Evolutionary conservation across 2,329 filamentous ascomycete genomes (phyloP), one percentile per base, ranked within the genome.

Genomic region (Tothia fuscella): DNA sequence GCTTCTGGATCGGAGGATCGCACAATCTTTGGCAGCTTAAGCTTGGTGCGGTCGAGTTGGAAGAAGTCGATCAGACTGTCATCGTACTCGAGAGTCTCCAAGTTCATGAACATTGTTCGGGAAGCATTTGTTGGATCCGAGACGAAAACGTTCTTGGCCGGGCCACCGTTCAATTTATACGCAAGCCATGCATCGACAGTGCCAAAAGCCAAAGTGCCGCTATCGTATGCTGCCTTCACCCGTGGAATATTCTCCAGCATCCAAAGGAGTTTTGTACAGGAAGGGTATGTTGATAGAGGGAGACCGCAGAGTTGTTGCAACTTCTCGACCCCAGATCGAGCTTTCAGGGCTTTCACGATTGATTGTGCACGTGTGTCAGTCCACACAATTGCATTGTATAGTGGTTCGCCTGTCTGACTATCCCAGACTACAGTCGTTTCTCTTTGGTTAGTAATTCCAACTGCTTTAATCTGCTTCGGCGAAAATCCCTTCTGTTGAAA

Each of bases 51-150:
- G 57, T 88, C 79, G 47, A 94, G 72, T 35, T 74, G 74, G 62
- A 93, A 93, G 65, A 93, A 93, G 21, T 76, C 64, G 22, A 93
- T 66, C 22, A 93, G 71, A 28, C 70, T 69, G 43, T 87, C 76
- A 56, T 89, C 85, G 61, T 93, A 94, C 52, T 88, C 61, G 45
- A 86, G 70, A 7, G 80, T 88, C 51, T 78, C 72, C 41, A 94
- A 70, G 62, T 93, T 86, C 80, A 93, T 88, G 61, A 94, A 93
- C 86, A 93, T 93, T 47, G 87, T 93, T 54, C 87, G 72, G 40
- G 83, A 89, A 14, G 87, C 87, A 57, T 94, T 94, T 46, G 83
- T 86, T 36, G 81, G 77, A 59, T 94, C 87, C 0, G 87, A 91
- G 44, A 93, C 84, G 55, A 84, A 79, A 32, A 88, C 62, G 43